Evolutionary conservation across 495 filamentous ascomycete species (phyloP).

Genomic region (Neurospora sp.): DNA sequence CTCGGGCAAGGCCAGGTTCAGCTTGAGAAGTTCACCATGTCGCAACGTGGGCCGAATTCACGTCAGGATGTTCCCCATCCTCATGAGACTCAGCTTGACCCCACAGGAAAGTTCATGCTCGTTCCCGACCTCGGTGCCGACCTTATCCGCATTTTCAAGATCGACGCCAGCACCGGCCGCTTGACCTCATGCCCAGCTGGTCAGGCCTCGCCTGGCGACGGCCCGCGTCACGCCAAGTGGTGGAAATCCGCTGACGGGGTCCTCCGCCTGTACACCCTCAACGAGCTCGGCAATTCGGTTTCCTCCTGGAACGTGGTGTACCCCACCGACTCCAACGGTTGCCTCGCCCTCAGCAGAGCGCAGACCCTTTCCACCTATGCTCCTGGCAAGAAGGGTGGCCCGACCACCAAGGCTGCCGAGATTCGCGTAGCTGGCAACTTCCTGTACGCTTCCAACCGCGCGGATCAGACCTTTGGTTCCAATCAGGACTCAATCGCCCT

Average conservation of each 20-base stretch:
- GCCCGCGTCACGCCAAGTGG: slow-evolving; percentile 35
- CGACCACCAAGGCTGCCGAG: slow-evolving; percentile 35
- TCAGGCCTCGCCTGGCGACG: slow-evolving; percentile 28
- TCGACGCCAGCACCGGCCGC: slow-evolving; percentile 30
- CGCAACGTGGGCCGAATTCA: slow-evolving; percentile 38
- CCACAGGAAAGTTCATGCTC: slow-evolving; percentile 52
- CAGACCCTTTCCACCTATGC: slow-evolving; percentile 32
- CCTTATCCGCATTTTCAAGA: slow-evolving; percentile 51
- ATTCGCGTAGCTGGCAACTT: slow-evolving; percentile 31
- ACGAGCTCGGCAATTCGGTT: slow-evolving; percentile 40
- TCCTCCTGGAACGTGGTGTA: slow-evolving; percentile 33
- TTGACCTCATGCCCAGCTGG: slow-evolving; percentile 27
- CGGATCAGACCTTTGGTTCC: slow-evolving; percentile 32
- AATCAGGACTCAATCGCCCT: slow-evolving; percentile 31
- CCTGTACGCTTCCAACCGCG: slow-evolving; percentile 33
- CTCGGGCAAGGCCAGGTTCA: slow-evolving; percentile 24
- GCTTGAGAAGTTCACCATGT: slow-evolving; percentile 45
- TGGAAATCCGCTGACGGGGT: slow-evolving; percentile 27
- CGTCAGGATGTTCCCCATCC: slow-evolving; percentile 63
- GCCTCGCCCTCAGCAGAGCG: slow-evolving; percentile 22
- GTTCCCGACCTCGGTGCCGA: slow-evolving; percentile 67
- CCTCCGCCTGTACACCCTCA: slow-evolving; percentile 31
- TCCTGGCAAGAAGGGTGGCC: slow-evolving; percentile 21
- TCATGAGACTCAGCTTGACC: slow-evolving; percentile 59
- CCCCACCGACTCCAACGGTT: slow-evolving; percentile 17